These are phyloP conservation scores for Peronosclerospora sorghi DNA, from an alignment of 352 stramenopile species.

Conservation along the genomic window DNA sequence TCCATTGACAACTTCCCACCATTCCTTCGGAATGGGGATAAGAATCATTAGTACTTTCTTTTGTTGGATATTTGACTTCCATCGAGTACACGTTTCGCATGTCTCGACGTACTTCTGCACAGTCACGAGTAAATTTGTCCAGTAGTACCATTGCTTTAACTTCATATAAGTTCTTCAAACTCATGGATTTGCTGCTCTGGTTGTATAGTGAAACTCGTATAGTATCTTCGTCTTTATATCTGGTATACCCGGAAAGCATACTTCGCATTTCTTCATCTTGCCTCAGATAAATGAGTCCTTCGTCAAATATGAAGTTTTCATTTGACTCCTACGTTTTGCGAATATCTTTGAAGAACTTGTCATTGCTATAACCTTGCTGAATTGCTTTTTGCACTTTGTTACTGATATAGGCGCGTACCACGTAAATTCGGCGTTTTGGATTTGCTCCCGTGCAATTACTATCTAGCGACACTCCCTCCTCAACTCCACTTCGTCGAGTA, in stretches of 20 bases:
- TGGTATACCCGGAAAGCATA: background rate
- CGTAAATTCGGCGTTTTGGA: no score
- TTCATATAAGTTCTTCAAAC: conserved; percentile 5
- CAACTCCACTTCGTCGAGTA: no score
- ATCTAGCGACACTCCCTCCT: no score
- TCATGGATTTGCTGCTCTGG: conserved; percentile 6
- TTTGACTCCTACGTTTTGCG: background rate
- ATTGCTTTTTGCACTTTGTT: no score
- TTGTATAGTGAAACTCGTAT: conserved; percentile 10
- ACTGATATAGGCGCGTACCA: no score
- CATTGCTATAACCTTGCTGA: background rate
- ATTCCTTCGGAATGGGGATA: background rate
- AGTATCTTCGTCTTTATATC: conserved; percentile 1
- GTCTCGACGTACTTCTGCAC: background rate
- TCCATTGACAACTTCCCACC: background rate
- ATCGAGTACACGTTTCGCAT: background rate
- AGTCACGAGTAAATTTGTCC: background rate
- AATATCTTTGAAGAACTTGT: background rate
- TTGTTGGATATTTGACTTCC: background rate
- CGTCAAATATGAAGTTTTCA: background rate
- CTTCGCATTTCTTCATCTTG: background rate
- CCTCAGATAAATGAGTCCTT: background rate
- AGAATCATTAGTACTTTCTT: background rate
- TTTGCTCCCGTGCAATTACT: no score
- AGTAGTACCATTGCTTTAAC: conserved; percentile 8